phyloP scores from a whole-genome alignment of 768 basidiomycete genomes.

The Mycena galopus region DNA sequence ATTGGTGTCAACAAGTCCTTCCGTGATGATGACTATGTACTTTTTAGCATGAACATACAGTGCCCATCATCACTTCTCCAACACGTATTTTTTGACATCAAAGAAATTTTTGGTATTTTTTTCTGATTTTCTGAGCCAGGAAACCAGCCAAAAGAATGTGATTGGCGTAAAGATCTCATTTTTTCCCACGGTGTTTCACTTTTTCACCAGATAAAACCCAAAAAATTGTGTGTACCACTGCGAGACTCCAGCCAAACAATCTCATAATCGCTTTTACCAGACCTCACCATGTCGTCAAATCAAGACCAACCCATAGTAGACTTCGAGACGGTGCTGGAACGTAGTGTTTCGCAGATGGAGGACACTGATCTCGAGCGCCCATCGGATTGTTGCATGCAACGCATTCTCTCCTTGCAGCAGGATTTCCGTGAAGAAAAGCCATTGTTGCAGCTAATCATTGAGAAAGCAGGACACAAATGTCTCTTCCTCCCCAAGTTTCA shows the following conservation, averaged over 20 bases:
- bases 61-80: no score
- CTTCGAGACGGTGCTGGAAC: no score
- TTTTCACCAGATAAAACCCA: no score
- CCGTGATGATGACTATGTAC: no score
- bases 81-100: no score
- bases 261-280: no score
- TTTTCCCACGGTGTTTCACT: neutral
- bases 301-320: no score
- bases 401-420: conserved; percentile 3
- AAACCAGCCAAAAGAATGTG: neutral
- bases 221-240: no score
- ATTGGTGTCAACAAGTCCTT: no score
- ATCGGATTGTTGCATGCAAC: conserved; percentile 26
- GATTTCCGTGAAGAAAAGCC: conserved; percentile 20
- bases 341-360: conserved; percentile 10
- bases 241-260: no score
- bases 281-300: no score
- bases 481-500: conserved; percentile 20
- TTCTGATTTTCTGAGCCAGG: neutral
- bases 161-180: neutral
- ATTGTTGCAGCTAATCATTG: conserved; percentile 17
- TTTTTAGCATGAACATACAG: no score
- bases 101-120: neutral
- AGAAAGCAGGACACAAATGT: conserved; percentile 26
- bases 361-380: neutral